Percentiles rank a stretch among this genome's conserved stretches.
phyloP scores from a whole-genome alignment of 768 basidiomycete genomes.

The Gymnopilus dilepis region DNA sequence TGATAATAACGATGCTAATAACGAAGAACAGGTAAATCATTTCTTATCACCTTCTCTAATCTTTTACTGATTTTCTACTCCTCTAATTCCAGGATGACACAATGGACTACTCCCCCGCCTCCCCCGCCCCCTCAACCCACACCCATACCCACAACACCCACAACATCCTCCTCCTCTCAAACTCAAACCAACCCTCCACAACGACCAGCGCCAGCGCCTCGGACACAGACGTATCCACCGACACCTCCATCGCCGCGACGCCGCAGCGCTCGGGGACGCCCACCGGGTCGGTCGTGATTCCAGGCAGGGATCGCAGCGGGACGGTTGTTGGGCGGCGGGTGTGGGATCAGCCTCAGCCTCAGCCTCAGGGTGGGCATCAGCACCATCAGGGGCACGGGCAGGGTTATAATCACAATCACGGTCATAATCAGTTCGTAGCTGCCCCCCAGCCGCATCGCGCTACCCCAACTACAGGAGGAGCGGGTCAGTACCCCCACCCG shows the following conservation, averaged over 20 bases:
- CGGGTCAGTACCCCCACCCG: neutral
- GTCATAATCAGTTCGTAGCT: too few relatives aligned
- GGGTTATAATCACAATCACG: too few relatives aligned
- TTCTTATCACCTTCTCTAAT: neutral
- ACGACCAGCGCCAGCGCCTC: constrained; percentile 59
- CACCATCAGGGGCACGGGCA: too few relatives aligned
- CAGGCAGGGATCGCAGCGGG: constrained; percentile 71
- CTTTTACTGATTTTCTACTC: constrained; percentile 16
- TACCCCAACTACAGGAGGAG: too few relatives aligned
- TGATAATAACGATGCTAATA: too few relatives aligned
- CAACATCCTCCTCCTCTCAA: constrained; percentile 24
- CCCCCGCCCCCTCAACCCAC: neutral
- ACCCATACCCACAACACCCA: neutral
- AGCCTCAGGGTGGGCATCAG: too few relatives aligned
- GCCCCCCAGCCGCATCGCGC: too few relatives aligned
- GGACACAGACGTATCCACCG: constrained; percentile 67
- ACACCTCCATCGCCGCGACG: constrained; percentile 63
- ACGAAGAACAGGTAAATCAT: constrained; percentile 15
- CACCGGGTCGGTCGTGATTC: constrained; percentile 63
- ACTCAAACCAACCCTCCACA: constrained; percentile 28
- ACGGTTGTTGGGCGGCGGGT: constrained; percentile 71
- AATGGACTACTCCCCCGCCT: constrained; percentile 30
- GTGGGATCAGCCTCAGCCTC: constrained; percentile 54
- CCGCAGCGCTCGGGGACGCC: constrained; percentile 65
- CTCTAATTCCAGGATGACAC: constrained; percentile 30